phyloP scores from a whole-genome alignment of 176 grass and related monocot species.

The Rhynchospora tenuis region DNA sequence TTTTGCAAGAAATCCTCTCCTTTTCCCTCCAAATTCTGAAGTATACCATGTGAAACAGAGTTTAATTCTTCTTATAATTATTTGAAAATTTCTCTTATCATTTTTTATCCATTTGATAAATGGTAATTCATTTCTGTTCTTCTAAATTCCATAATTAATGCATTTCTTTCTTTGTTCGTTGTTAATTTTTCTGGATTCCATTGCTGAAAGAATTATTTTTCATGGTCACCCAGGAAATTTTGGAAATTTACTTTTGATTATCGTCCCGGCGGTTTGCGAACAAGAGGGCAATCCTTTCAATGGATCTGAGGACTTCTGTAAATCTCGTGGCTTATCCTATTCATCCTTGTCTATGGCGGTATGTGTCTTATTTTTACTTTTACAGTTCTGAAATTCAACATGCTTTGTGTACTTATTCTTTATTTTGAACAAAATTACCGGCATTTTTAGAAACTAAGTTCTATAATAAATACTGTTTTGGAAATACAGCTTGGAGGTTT shows the following conservation, averaged over 20 bases:
- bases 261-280: constrained; percentile 65
- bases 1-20: neutral
- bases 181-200: neutral
- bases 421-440: neutral
- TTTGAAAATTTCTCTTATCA: neutral
- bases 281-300: constrained; percentile 72
- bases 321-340: constrained; percentile 54
- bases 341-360: constrained; percentile 92
- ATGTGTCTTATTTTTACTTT: neutral
- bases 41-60: neutral
- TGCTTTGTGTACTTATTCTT: neutral
- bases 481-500: constrained; percentile 70
- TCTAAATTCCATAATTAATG: neutral
- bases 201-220: neutral
- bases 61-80: neutral
- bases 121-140: neutral
- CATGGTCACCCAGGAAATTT: constrained; percentile 51
- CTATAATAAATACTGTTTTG: neutral
- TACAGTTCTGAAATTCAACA: neutral
- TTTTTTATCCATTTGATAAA: neutral
- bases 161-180: neutral
- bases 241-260: constrained; percentile 64
- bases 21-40: neutral
- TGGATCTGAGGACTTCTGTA: constrained; percentile 31
- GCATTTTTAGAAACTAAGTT: neutral